These are phyloP conservation scores for Populus alba DNA, from an alignment of 345 rosid genomes.

Conservation along the genomic window DNA sequence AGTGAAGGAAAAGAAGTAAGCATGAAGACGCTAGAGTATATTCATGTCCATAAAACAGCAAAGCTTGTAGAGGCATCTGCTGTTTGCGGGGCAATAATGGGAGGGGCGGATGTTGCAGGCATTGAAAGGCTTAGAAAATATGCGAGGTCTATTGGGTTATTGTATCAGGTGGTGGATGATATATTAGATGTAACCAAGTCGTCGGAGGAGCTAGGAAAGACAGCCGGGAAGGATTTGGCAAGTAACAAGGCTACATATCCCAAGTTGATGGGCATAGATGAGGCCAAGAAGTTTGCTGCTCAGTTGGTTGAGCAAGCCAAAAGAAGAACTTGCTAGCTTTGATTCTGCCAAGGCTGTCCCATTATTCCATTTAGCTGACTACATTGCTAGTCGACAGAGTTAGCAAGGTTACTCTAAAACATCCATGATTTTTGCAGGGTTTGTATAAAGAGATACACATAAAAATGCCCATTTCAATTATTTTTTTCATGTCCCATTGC, in stretches of 20 bases:
- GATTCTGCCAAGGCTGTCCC: constrained; percentile 35
- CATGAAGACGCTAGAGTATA: constrained; percentile 31
- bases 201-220: constrained; percentile 37
- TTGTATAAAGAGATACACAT: background rate
- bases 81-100: constrained; percentile 38
- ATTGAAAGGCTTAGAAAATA: constrained; percentile 33
- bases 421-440: background rate
- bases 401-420: background rate
- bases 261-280: constrained; percentile 36
- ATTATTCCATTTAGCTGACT: constrained; percentile 29
- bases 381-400: constrained; percentile 33
- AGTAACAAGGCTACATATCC: constrained; percentile 41
- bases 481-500: too few relatives aligned
- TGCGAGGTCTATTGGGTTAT: constrained; percentile 31
- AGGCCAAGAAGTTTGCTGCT: constrained; percentile 26
- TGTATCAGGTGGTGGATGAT: constrained; percentile 41
- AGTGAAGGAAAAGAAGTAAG: constrained; percentile 46
- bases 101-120: constrained; percentile 27
- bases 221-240: constrained; percentile 35
- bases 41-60: constrained; percentile 41
- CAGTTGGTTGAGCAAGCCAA: constrained; percentile 30
- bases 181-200: constrained; percentile 37
- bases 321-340: constrained; percentile 29
- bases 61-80: constrained; percentile 40
- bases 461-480: too few relatives aligned